These are phyloP conservation scores for Lepidopterella palustris DNA, from an alignment of 495 filamentous ascomycete species.

Conservation along the genomic window DNA sequence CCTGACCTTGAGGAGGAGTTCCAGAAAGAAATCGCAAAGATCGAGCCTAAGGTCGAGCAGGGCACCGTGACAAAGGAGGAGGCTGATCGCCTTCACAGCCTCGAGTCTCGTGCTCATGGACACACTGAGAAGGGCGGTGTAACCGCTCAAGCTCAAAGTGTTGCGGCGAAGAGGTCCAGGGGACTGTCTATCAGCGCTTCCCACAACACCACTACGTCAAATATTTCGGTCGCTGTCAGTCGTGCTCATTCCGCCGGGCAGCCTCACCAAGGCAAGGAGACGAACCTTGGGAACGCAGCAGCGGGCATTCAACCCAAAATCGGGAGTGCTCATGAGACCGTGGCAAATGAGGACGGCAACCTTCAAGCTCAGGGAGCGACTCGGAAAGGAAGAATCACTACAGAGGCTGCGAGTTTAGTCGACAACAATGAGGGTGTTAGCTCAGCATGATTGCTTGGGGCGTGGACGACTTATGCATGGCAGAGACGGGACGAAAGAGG, in stretches of 20 bases:
- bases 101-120: slow-evolving; percentile 18
- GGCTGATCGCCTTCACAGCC: slow-evolving; percentile 3
- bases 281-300: slow-evolving; percentile 4
- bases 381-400: slow-evolving; percentile 11
- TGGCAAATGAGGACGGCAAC: slow-evolving; percentile 20
- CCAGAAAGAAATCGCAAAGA: slow-evolving; percentile 1
- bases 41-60: slow-evolving; percentile 3
- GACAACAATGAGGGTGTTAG: slow-evolving; percentile 13
- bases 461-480: not conserved
- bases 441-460: not conserved
- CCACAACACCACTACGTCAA: not conserved
- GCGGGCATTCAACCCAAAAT: slow-evolving; percentile 13
- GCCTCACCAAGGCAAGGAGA: slow-evolving; percentile 3
- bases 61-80: slow-evolving; percentile 10
- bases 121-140: slow-evolving; percentile 22
- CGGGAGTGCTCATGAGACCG: slow-evolving; percentile 6
- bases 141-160: slow-evolving; percentile 14
- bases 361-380: slow-evolving; percentile 9
- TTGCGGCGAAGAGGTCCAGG: slow-evolving; percentile 16
- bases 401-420: slow-evolving; percentile 7
- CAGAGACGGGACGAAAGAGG: not conserved
- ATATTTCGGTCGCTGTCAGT: not conserved
- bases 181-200: slow-evolving; percentile 3
- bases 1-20: slow-evolving; percentile 10
- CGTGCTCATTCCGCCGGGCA: not conserved